phyloP scores from a whole-genome alignment of 2,329 filamentous ascomycete genomes.

The Drechslerella coelobrocha region DNA sequence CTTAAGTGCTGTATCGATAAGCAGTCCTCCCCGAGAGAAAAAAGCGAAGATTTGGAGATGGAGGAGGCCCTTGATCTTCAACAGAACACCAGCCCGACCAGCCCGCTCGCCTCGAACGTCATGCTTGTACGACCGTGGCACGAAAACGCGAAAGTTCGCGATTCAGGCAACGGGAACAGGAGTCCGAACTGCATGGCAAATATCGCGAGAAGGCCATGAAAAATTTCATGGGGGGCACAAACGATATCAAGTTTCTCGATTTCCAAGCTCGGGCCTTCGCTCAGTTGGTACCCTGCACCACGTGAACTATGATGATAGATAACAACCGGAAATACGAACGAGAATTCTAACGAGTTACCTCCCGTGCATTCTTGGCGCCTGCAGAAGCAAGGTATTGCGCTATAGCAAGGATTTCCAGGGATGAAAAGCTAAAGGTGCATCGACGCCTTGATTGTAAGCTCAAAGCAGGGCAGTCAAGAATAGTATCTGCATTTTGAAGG shows the following conservation, averaged over 20 bases:
- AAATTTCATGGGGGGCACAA: neutral
- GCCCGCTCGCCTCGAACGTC: neutral
- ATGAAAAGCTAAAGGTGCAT: neutral
- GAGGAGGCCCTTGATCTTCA: neutral
- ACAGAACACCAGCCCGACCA: too few species aligned
- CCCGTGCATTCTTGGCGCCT: constrained; percentile 3
- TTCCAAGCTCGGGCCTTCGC: neutral
- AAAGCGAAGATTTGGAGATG: neutral
- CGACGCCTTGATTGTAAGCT: neutral
- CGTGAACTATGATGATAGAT: constrained; percentile 9
- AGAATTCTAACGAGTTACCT: neutral
- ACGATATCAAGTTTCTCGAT: neutral
- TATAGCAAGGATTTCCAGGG: constrained; percentile 5
- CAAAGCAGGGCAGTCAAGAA: too few species aligned
- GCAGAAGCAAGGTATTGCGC: neutral
- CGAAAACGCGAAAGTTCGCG: constrained; percentile 12
- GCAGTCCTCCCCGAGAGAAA: neutral
- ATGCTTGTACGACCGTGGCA: constrained; percentile 1
- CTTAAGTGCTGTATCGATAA: neutral
- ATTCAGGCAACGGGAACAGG: neutral
- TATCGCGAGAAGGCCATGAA: neutral
- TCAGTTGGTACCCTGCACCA: neutral
- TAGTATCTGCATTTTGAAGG: too few species aligned
- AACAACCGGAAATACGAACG: neutral
- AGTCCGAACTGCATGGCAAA: constrained; percentile 7